Conservation (phyloP, 208 protist species). For the Crithidia brevicula region DNA sequence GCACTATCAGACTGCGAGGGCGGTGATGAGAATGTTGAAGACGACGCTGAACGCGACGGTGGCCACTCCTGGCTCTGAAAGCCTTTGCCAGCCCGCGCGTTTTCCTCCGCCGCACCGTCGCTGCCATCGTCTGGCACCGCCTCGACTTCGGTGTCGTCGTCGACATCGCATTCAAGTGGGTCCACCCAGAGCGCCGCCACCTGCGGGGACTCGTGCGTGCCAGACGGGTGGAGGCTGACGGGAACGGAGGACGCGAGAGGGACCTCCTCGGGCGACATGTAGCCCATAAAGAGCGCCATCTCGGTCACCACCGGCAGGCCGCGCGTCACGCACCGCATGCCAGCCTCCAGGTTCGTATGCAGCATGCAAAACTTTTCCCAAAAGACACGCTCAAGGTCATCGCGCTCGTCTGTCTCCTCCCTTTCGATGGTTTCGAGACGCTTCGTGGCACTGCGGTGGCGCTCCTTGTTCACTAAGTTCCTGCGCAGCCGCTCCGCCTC, state of each 20-base stretch:
- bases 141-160: not conserved
- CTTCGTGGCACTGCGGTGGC: slow-evolving; percentile 24
- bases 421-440: slow-evolving; percentile 34
- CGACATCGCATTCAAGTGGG: not conserved
- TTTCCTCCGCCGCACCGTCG: not conserved
- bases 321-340: slow-evolving; percentile 16
- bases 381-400: slow-evolving; percentile 32
- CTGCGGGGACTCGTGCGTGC: not conserved
- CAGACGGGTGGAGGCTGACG: not conserved
- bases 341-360: slow-evolving; percentile 20
- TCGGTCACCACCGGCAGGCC: slow-evolving; percentile 13
- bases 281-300: slow-evolving; percentile 19
- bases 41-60: not conserved
- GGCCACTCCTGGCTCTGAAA: not conserved
- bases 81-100: not conserved
- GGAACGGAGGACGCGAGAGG: not conserved
- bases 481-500: slow-evolving; percentile 46
- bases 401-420: slow-evolving; percentile 45
- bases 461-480: slow-evolving; percentile 60
- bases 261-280: slow-evolving; percentile 8
- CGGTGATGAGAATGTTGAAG: not conserved
- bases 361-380: slow-evolving; percentile 24
- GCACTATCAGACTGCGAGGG: slow-evolving; percentile 4
- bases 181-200: slow-evolving; percentile 13
- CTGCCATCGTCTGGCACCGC: not conserved